Conservation (phyloP, 2,329 filamentous ascomycete species). For the Penicillium decumbens region DNA sequence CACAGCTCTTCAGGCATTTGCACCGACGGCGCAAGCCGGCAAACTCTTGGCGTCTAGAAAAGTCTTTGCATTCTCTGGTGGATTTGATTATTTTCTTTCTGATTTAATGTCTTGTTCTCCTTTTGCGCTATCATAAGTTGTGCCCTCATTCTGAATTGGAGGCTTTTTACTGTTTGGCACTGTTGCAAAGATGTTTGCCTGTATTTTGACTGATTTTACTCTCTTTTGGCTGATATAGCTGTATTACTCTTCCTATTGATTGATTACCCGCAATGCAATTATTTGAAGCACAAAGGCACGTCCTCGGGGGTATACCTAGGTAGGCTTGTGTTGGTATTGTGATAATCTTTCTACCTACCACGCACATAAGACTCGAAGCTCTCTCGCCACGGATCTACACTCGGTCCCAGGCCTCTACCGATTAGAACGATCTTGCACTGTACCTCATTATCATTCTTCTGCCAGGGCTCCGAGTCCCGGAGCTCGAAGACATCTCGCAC, state of each 20-base stretch:
- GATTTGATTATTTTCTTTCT: slow-evolving; percentile 14
- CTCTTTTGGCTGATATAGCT: slow-evolving; percentile 23
- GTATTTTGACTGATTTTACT: slow-evolving; percentile 26
- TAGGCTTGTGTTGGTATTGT: background rate
- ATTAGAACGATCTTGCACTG: slow-evolving; percentile 47
- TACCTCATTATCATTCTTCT: slow-evolving; percentile 19
- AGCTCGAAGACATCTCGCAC: slow-evolving; percentile 94
- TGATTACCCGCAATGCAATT: slow-evolving; percentile 15
- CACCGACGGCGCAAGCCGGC: slow-evolving; percentile 19
- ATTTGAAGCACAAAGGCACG: background rate
- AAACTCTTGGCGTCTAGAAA: slow-evolving; percentile 27
- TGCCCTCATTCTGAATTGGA: slow-evolving; percentile 9
- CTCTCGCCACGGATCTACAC: slow-evolving; percentile 31
- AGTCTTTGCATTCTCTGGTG: slow-evolving; percentile 16
- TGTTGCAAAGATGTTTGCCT: slow-evolving; percentile 16
- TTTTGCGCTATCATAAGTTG: slow-evolving; percentile 8
- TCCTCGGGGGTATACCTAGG: background rate
- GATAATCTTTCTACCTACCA: background rate
- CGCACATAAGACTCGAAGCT: slow-evolving; percentile 33
- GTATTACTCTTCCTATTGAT: slow-evolving; percentile 25
- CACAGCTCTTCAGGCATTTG: slow-evolving; percentile 19
- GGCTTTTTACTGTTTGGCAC: slow-evolving; percentile 15
- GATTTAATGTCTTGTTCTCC: slow-evolving; percentile 4
- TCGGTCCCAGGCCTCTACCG: slow-evolving; percentile 39
- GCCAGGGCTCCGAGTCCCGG: slow-evolving; percentile 52